Evolutionary conservation across 208 protist species (phyloP), one percentile per base, ranked within the genome.

Genomic region (Leishmania tropica): DNA sequence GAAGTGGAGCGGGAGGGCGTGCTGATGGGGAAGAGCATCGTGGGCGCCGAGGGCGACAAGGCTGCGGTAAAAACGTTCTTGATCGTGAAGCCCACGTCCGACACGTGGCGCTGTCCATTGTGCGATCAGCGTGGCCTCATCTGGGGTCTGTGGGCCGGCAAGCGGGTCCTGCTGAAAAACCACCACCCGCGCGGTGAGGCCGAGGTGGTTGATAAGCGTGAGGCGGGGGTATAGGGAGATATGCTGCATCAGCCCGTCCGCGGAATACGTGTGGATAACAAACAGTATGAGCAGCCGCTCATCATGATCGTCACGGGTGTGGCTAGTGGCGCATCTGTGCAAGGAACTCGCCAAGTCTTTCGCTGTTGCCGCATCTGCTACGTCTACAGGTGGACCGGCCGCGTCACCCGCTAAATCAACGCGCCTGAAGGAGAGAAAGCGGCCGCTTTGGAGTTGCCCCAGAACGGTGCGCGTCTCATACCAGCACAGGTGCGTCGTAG

Each of bases 161-260:
- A 77, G 79, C 19, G 58, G 76, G 79, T 95, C 90, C 51, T 81
- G 64, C 84, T 96, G 93, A 81, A 89, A 95, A 15, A 94, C 65
- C 11, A 87, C 81, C 21, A 95, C 74, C 42, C 83, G 82, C 62
- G 93, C 78, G 10, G 91, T 86, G n/a, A 95, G 84, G 28, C 93
- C 93, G 15, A 93, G 86, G 81, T 95, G 91, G 83, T 96, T 96
- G 35, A 95, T 64, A 11, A 96, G 78, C 15, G 87, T 91, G 17
- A 95, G 77, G 28, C 92, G 89, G 35, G 93, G 93, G 54, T 92
- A 89, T 37, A 96, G 86, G 24, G 87, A 80, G 62, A 96, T 86
- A 71, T 87, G 84, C 37, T 75, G 85, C 68, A 91, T 91, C 42
- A 91, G 74, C 56, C 86, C 90, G 81, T 92, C 88, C 0, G 80